Base-by-base conservation (phyloP, 768 basidiomycete genomes). In the Russula abietina region DNA sequence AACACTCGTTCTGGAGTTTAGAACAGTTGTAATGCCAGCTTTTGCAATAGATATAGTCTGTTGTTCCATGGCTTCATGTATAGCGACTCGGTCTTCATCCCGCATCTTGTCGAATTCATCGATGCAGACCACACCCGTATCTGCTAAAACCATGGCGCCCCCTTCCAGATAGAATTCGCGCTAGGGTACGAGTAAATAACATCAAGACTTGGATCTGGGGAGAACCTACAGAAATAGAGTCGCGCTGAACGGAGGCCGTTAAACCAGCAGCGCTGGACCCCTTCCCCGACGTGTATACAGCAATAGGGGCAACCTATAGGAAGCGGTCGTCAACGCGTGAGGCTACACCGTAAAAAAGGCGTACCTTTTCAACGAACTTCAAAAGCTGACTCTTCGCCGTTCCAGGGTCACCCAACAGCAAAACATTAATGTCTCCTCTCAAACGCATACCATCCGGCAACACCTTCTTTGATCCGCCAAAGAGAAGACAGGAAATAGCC, bases 41-140 rank as follows among this genome's bases (percentile, higher is more conserved):
- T 99, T 98, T 19, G 96, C 96, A 66, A 99, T 98, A 2, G 97
- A 98, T 68, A 99, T 98, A 0, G 97, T 99, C 71, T 98, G 96
- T 71, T 99, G 97, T 71, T 99, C 97, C 97, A 99, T 99, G 16
- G 96, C 97, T 77, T 98, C 97, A 75, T 98, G 97, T 63, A 98
- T 98, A 0, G 97, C 97, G 5, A 98, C 97, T 59, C 97, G 86
- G 73, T 99, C 97, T 74, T 98, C 96, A 68, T 99, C 97, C 43
- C 96, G 81, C 97, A 99, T 99, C 79, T 99, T 99, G 77, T 99
- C 97, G 69, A 99, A 99, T 73, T 99, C 97, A 69, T 99, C 97
- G 71, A 99, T 99, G 71, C 97, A 98, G 43, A 98, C 97, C 16
- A 99, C 95, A 32, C 97, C 97, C 14, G 91, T 91, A 72, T 99